Percentiles rank a stretch among this genome's conserved stretches.
These are phyloP conservation scores for Verticillium alfalfae DNA, from an alignment of 2,329 filamentous ascomycete species.

Conservation along the genomic window DNA sequence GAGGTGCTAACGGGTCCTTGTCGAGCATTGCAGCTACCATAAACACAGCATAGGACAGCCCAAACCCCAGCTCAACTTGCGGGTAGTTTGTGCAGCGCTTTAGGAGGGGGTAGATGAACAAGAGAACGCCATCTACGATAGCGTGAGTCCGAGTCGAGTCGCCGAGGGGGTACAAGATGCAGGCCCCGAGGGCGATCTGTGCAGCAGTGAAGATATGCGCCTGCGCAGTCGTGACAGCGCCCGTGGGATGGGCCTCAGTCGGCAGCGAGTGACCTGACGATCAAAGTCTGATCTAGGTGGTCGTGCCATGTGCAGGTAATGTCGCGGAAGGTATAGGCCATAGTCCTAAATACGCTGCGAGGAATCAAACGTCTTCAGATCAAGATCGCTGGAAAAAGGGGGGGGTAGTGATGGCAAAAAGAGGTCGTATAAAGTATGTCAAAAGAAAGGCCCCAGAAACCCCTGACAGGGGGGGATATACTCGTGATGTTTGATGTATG, in stretches of 20 bases:
- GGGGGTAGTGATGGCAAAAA: background rate
- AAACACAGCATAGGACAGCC: constrained; percentile 22
- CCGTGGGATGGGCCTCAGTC: constrained; percentile 24
- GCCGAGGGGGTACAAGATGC: constrained; percentile 16
- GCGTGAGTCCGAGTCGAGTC: constrained; percentile 18
- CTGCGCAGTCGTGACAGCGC: constrained; percentile 19
- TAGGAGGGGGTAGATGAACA: constrained; percentile 23
- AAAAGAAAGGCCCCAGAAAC: too few relatives aligned
- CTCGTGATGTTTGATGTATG: too few relatives aligned
- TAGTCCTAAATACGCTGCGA: background rate
- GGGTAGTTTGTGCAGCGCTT: constrained; percentile 28
- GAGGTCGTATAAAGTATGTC: background rate
- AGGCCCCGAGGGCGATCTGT: constrained; percentile 17
- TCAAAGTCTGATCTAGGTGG: constrained; percentile 26
- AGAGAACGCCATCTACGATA: constrained; percentile 16
- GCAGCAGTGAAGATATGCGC: constrained; percentile 22
- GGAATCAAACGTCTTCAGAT: background rate
- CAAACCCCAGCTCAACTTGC: constrained; percentile 27
- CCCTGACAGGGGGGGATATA: too few relatives aligned
- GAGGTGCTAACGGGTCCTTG: constrained; percentile 9
- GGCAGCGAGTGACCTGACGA: constrained; percentile 20
- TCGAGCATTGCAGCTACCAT: constrained; percentile 21
- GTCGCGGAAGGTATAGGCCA: constrained; percentile 2
- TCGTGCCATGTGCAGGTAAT: constrained; percentile 23
- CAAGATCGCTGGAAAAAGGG: background rate